Percentiles rank a stretch among this genome's conserved stretches.
These are phyloP conservation scores for Hyphodiscus sp. DNA, from an alignment of 2,329 filamentous ascomycete genomes.

Conservation along the genomic window DNA sequence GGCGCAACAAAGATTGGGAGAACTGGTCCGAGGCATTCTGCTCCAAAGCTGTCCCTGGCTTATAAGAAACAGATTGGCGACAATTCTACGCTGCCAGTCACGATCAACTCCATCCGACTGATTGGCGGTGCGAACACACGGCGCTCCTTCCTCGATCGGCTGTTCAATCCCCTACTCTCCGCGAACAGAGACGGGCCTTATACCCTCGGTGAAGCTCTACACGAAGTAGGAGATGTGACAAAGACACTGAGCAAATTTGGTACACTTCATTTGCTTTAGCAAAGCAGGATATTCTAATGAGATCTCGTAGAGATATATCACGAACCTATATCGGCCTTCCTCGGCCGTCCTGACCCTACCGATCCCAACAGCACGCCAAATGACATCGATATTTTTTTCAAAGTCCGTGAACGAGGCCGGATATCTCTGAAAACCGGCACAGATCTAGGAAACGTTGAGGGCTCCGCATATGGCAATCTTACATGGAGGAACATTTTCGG, in stretches of 20 bases:
- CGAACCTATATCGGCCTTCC: slow-evolving; percentile 71
- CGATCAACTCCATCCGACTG: slow-evolving; percentile 78
- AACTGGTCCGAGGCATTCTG: slow-evolving; percentile 47
- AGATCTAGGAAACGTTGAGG: slow-evolving; percentile 88
- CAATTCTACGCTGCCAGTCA: slow-evolving; percentile 82
- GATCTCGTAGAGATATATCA: slow-evolving; percentile 70
- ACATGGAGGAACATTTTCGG: slow-evolving; percentile 90
- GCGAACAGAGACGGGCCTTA: slow-evolving; percentile 60
- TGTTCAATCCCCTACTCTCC: slow-evolving; percentile 72
- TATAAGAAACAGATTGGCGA: slow-evolving; percentile 54
- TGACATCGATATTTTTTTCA: slow-evolving; percentile 75
- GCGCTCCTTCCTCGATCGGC: slow-evolving; percentile 70
- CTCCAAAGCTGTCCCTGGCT: neutral
- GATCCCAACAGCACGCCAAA: slow-evolving; percentile 65
- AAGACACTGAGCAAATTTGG: slow-evolving; percentile 75
- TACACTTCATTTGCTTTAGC: slow-evolving; percentile 35
- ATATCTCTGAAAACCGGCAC: slow-evolving; percentile 91
- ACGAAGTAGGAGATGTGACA: slow-evolving; percentile 62
- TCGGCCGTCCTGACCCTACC: slow-evolving; percentile 67
- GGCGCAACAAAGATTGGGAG: slow-evolving; percentile 55
- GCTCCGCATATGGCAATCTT: slow-evolving; percentile 83
- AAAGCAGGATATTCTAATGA: slow-evolving; percentile 13
- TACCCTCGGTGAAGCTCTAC: slow-evolving; percentile 73
- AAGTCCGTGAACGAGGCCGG: slow-evolving; percentile 70
- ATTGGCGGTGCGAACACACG: slow-evolving; percentile 81